Evolutionary conservation across 2,329 filamentous ascomycete species (phyloP), one percentile per base, ranked within the genome.

Genomic region (Aplosporella prunicola): DNA sequence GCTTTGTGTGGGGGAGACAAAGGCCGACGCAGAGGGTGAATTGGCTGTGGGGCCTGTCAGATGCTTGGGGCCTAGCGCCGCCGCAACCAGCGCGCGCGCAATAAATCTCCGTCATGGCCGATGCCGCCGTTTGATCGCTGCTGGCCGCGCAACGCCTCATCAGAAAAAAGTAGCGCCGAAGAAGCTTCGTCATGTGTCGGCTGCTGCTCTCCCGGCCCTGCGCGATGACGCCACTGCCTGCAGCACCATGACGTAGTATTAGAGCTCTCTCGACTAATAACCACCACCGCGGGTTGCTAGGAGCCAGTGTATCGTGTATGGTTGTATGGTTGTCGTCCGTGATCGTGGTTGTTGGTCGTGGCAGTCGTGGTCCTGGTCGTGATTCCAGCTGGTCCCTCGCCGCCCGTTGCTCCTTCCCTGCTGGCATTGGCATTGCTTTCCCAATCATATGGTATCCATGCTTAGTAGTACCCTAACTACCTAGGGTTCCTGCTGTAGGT

Each of bases 1-100:
- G 27, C 35, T 28, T 17, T 29, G 34, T 36, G 34, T 36, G 34
- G 34, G 34, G 34, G 34, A 36, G 34, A 36, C 34, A 36, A 36
- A 36, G 34, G 25, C 34, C 34, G 26, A 27, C 18, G 29, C 34
- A 20, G 30, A 36, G 25, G 34, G 26, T 27, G 34, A 27, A 36
- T 36, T 29, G 34, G 34, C 25, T 27, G 34, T 36, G 25, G 16
- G 15, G 33, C 33, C 34, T 25, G 25, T 18, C 18, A 20, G 13
- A 14, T 23, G 26, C 34, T 28, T 23, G 25, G 33, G 27, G 33
- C 24, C 34, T 36, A 36, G 34, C 14, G 25, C 25, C 24, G 34
- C 34, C 34, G 34, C 34, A 36, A 36, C 17, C 34, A 36, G 34
- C 20, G 34, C 34, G 9, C 30, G 34, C 34, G 34, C 18, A 20